Conservation (phyloP, 352 stramenopile genomes). For the Phytophthora podocarpi region DNA sequence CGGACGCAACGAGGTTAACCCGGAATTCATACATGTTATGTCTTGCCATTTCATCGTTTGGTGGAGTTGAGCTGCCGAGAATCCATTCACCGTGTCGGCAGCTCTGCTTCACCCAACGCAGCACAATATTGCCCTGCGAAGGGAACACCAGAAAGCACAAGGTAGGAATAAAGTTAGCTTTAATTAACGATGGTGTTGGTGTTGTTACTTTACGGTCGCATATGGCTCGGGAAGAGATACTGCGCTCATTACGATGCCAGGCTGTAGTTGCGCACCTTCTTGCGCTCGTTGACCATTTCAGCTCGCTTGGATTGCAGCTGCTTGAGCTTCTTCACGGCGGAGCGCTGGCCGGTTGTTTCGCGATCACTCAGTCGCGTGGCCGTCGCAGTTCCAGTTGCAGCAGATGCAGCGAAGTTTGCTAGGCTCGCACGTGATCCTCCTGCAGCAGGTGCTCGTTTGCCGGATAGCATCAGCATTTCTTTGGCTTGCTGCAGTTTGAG, state of each 20-base stretch:
- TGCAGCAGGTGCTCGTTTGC: slow-evolving; percentile 45
- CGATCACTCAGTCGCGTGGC: slow-evolving; percentile 46
- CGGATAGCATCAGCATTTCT: slow-evolving; percentile 72
- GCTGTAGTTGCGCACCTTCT: slow-evolving; percentile 85
- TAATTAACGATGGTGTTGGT: slow-evolving; percentile 9
- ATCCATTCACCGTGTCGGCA: slow-evolving; percentile 18
- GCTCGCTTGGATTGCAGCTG: slow-evolving; percentile 72
- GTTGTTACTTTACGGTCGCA: slow-evolving; percentile 2
- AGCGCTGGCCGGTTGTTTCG: slow-evolving; percentile 67
- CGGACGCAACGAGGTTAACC: slow-evolving; percentile 1
- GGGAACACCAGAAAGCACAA: slow-evolving; percentile 25
- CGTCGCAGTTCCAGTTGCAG: neutral
- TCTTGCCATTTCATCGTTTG: slow-evolving; percentile 16
- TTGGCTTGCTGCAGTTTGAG: slow-evolving; percentile 74
- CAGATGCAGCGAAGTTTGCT: slow-evolving; percentile 35
- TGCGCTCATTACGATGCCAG: slow-evolving; percentile 37
- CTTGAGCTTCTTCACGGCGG: slow-evolving; percentile 69
- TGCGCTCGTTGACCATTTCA: slow-evolving; percentile 78
- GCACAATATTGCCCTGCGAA: slow-evolving; percentile 17
- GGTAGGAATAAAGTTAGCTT: slow-evolving; percentile 47
- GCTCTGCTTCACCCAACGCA: slow-evolving; percentile 16
- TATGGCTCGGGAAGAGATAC: neutral
- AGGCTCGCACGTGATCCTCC: slow-evolving; percentile 38
- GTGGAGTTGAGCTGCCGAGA: neutral
- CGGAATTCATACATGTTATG: slow-evolving; percentile 23